These are phyloP conservation scores for Erysimum pusillum DNA, from an alignment of 441 rosid species.

Conservation along the genomic window DNA sequence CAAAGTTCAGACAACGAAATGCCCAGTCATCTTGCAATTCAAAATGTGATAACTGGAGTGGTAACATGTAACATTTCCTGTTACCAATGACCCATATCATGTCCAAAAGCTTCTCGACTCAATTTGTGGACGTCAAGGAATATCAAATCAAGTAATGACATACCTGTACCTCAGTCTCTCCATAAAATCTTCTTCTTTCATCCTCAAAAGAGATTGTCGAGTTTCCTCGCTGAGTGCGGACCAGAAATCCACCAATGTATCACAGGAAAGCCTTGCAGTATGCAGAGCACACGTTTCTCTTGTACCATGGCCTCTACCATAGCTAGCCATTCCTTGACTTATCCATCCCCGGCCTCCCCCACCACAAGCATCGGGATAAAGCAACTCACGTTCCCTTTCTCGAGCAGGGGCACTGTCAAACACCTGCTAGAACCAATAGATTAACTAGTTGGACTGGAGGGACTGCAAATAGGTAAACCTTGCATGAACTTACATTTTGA, in stretches of 20 bases:
- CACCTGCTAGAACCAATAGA: constrained; percentile 63
- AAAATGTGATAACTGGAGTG: constrained; percentile 4
- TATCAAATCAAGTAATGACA: constrained; percentile 44
- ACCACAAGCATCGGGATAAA: constrained; percentile 98
- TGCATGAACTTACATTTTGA: constrained; percentile 71
- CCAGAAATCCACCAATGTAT: constrained; percentile 94
- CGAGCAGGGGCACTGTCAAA: constrained; percentile 94
- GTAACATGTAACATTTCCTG: constrained; percentile 17
- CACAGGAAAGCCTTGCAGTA: constrained; percentile 95
- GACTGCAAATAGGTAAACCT: constrained; percentile 4
- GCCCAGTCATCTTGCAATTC: not conserved
- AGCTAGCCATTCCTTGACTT: constrained; percentile 84
- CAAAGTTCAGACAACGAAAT: constrained; percentile 16
- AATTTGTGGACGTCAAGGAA: not conserved
- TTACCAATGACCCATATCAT: constrained; percentile 22
- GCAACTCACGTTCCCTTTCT: constrained; percentile 88
- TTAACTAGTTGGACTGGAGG: constrained; percentile 48
- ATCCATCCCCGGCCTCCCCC: constrained; percentile 99
- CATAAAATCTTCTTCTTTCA: constrained; percentile 99
- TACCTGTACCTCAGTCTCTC: constrained; percentile 98
- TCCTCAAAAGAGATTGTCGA: constrained; percentile 82
- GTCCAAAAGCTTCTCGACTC: constrained; percentile 17
- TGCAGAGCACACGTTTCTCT: constrained; percentile 96
- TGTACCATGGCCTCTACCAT: constrained; percentile 91
- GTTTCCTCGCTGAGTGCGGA: constrained; percentile 93